Base-by-base conservation (phyloP, 768 basidiomycete species). In the Mrakia blollopis region DNA sequence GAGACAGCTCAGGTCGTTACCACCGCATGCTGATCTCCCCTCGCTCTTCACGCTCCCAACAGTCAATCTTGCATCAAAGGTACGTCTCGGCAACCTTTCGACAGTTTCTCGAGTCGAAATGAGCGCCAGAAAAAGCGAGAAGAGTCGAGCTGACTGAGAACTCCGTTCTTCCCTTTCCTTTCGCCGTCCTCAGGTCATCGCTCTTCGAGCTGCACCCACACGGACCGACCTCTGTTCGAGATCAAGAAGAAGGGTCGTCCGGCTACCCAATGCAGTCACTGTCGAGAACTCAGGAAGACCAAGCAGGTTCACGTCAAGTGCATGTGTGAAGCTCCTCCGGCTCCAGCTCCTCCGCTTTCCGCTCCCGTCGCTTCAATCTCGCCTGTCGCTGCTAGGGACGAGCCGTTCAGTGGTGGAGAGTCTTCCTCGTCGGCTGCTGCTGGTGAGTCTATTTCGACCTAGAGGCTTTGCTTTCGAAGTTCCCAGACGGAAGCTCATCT, bases 31-130 rank as follows among this genome's bases (percentile, higher is more conserved):
- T 54, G 32, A 44, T 39, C 6, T 28, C 28, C 10, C 18, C n/a
- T 28, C 52, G 47, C 23, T 11, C 50, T 44, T 25, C 23, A 32
- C 62, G 61, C 47, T 67, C 37, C 32, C 25, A 30, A 25, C 37
- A 77, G 76, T 54, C 76, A 77, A 72, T 54, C 76, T 18, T 77
- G 76, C 63, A 77, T 77, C 65, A 77, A 77, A 32, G 76, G 73
- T 74, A 3, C 30, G 62, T 50, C 8, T 63, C 13, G 21, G 3
- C 16, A 50, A 18, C 13, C 47, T 50, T 50, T 18, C 2, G 1
- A 18, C 7, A 2, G 14, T 2, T 10, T 61, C n/a, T n/a, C 0
- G 21, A 14, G 23, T 57, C 14, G 25, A 23, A 37, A 25, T 23
- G 10, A 25, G n/a, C 3, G 11, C 30, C 25, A n/a, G 73, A 9